Evolutionary conservation across 1,139 yeast genomes (phyloP).

Genomic region (Pichia sp.): DNA sequence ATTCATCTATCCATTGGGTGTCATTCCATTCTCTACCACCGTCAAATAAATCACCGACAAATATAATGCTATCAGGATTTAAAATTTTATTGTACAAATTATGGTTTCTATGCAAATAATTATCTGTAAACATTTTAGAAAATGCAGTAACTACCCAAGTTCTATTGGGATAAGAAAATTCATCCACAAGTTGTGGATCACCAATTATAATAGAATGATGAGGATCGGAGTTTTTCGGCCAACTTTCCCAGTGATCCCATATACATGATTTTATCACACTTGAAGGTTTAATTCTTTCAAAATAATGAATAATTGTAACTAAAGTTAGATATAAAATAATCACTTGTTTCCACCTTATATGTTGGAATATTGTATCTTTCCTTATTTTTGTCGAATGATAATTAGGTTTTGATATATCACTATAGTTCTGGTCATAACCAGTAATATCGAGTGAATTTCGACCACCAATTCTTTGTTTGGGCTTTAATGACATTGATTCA

Average conservation of each 20-base stretch:
- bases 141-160: slow-evolving; percentile 41
- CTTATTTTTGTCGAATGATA: not conserved
- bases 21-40: slow-evolving; percentile 91
- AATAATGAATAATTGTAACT: slow-evolving; percentile 47
- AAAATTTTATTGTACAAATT: slow-evolving; percentile 49
- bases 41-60: slow-evolving; percentile 88
- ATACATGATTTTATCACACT: slow-evolving; percentile 44
- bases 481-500: slow-evolving; percentile 6
- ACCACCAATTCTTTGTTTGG: slow-evolving; percentile 4
- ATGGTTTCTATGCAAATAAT: slow-evolving; percentile 76
- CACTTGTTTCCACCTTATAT: slow-evolving; percentile 22
- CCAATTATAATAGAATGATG: slow-evolving; percentile 72
- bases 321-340: slow-evolving; percentile 34
- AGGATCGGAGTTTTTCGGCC: slow-evolving; percentile 38
- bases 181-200: slow-evolving; percentile 52
- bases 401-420: not conserved
- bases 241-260: slow-evolving; percentile 62
- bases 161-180: slow-evolving; percentile 56
- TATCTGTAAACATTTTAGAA: slow-evolving; percentile 52
- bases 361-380: not conserved
- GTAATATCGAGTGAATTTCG: slow-evolving; percentile 1
- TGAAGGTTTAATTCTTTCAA: slow-evolving; percentile 54
- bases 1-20: slow-evolving; percentile 67
- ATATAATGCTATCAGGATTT: slow-evolving; percentile 70
- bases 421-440: slow-evolving; percentile 1